phyloP scores from a whole-genome alignment of 108 stramenopile genomes.

The Stephanodiscus triporus region DNA sequence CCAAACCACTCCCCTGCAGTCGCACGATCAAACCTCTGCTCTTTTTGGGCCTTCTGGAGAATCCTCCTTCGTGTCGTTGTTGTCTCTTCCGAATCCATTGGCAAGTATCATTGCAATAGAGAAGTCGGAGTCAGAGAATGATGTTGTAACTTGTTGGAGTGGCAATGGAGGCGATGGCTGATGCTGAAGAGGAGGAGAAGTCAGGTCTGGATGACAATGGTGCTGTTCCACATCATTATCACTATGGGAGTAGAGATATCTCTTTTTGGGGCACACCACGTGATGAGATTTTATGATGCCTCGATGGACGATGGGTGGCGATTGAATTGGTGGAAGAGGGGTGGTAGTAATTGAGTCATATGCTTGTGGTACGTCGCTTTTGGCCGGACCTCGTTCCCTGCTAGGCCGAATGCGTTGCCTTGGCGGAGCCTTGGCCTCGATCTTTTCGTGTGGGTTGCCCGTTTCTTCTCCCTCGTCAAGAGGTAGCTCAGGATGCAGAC shows the following conservation, averaged over 20 bases:
- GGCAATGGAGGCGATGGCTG: slow-evolving; percentile 5
- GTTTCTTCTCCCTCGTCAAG: slow-evolving; percentile 3
- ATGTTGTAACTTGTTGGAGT: background rate
- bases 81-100: slow-evolving; percentile 31
- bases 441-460: background rate
- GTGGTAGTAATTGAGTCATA: background rate
- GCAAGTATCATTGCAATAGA: slow-evolving; percentile 52
- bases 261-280: slow-evolving; percentile 18
- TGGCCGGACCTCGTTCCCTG: background rate
- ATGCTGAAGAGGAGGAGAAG: background rate
- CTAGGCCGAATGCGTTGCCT: background rate
- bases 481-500: slow-evolving; percentile 45
- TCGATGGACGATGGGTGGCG: slow-evolving; percentile 14
- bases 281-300: background rate
- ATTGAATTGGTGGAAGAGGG: background rate
- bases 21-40: background rate
- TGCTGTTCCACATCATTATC: background rate
- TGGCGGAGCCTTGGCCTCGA: background rate
- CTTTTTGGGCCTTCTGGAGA: background rate
- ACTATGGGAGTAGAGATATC: slow-evolving; percentile 23
- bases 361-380: background rate
- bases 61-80: background rate
- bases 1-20: no score
- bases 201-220: background rate
- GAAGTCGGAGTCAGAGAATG: slow-evolving; percentile 42